These are phyloP conservation scores for Mimosa bimucronata DNA, from an alignment of 306 rosid genomes.

Conservation along the genomic window DNA sequence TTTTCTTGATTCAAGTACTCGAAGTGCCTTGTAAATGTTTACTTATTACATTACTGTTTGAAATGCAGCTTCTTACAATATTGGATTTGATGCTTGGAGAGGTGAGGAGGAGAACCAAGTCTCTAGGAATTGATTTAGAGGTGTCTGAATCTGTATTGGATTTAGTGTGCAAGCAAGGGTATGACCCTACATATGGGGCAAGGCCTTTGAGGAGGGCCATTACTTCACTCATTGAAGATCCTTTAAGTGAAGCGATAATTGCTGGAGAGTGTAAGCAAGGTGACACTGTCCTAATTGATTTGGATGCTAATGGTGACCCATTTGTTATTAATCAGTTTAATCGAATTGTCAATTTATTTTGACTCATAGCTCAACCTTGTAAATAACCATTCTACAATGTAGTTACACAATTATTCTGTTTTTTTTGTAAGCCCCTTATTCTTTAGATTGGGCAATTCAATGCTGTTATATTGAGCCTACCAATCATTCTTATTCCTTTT, in stretches of 20 bases:
- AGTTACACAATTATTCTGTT: conserved; percentile 29
- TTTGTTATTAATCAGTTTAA: conserved; percentile 55
- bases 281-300: conserved; percentile 67
- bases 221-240: conserved; percentile 68
- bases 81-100: conserved; percentile 68
- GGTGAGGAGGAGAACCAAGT: conserved; percentile 60
- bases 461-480: conserved; percentile 19
- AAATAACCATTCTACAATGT: conserved; percentile 34
- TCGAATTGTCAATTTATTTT: conserved; percentile 51
- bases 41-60: background rate
- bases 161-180: conserved; percentile 69
- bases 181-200: conserved; percentile 75
- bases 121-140: conserved; percentile 62
- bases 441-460: conserved; percentile 30
- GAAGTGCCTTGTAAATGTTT: background rate
- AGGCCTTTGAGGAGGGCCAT: conserved; percentile 80
- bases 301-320: conserved; percentile 75
- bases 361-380: conserved; percentile 41
- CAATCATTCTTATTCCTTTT: conserved; percentile 29
- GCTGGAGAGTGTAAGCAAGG: conserved; percentile 65
- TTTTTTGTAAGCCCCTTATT: conserved; percentile 16
- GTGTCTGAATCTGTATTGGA: conserved; percentile 76
- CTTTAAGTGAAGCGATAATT: conserved; percentile 74
- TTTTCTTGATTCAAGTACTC: too few species aligned
- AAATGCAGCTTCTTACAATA: conserved; percentile 71